Conservation (phyloP, 495 filamentous ascomycete genomes). For the Penicillium parvum region DNA sequence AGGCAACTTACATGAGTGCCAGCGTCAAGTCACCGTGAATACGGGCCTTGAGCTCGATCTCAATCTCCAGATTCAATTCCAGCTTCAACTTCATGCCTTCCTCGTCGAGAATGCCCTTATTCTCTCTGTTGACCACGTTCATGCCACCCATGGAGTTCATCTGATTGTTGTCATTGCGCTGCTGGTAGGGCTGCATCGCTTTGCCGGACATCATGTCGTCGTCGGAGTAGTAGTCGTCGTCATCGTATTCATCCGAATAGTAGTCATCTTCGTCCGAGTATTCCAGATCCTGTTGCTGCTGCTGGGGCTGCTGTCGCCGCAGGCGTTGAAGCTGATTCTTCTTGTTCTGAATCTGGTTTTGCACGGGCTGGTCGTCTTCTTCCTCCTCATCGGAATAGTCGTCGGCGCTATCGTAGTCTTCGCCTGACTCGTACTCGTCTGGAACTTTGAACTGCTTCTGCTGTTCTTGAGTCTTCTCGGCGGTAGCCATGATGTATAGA, state of each 20-base stretch:
- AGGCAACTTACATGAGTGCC: conserved; percentile 69
- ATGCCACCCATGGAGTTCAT: conserved; percentile 27
- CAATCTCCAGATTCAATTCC: conserved; percentile 82
- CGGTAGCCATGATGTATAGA: conserved; percentile 33
- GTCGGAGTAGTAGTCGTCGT: conserved; percentile 34
- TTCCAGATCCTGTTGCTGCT: conserved; percentile 23
- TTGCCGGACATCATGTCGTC: conserved; percentile 21
- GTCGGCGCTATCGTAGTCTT: conserved; percentile 35
- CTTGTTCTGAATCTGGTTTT: conserved; percentile 21
- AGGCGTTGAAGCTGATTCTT: conserved; percentile 29
- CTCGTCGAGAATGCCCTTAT: conserved; percentile 35
- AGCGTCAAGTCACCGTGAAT: conserved; percentile 87
- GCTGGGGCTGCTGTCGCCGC: conserved; percentile 18
- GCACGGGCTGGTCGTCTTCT: conserved; percentile 20
- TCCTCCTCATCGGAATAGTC: conserved; percentile 25
- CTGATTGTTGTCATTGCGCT: conserved; percentile 9
- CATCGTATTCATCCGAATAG: conserved; percentile 40
- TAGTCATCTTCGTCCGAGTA: conserved; percentile 53
- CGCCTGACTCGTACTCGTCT: conserved; percentile 39
- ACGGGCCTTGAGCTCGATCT: conserved; percentile 82
- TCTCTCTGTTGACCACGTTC: conserved; percentile 26
- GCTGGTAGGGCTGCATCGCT: conserved; percentile 46
- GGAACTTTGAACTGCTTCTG: conserved; percentile 29
- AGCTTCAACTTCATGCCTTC: conserved; percentile 65
- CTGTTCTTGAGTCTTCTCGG: conserved; percentile 35